A percentile compares a stretch with the other conserved stretches of the same genome.
phyloP scores from a whole-genome alignment of 441 rosid genomes.

The Croton setiger region DNA sequence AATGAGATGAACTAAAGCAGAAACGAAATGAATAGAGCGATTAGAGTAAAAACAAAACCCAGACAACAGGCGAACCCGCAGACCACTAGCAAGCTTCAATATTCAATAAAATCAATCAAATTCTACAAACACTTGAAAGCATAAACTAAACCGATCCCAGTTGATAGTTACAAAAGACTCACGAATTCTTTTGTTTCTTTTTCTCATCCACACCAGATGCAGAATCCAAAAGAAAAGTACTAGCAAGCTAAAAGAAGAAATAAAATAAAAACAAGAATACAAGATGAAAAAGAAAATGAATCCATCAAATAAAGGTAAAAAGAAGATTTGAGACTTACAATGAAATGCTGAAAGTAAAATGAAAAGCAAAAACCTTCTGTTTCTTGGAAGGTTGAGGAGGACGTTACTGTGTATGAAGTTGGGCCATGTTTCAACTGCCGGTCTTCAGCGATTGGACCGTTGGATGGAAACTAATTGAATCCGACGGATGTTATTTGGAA shows the following conservation, averaged over 20 bases:
- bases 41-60: too few species aligned
- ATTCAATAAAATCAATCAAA: background rate
- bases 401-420: slow-evolving; percentile 16
- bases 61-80: background rate
- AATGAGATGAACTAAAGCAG: background rate
- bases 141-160: background rate
- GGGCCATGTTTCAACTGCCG: slow-evolving; percentile 34
- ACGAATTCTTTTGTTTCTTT: background rate
- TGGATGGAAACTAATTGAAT: slow-evolving; percentile 27
- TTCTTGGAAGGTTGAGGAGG: slow-evolving; percentile 30
- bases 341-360: background rate
- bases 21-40: background rate
- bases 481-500: slow-evolving; percentile 22
- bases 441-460: slow-evolving; percentile 35
- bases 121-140: background rate
- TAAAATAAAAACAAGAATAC: background rate
- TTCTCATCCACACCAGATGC: background rate
- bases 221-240: background rate
- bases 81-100: background rate
- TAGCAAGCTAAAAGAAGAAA: background rate
- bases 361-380: slow-evolving; percentile 15
- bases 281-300: background rate
- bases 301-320: background rate
- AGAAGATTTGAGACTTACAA: slow-evolving; percentile 1
- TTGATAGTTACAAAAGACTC: background rate